phyloP scores from a whole-genome alignment of 2,329 filamentous ascomycete genomes.

The Talaromyces sp. region DNA sequence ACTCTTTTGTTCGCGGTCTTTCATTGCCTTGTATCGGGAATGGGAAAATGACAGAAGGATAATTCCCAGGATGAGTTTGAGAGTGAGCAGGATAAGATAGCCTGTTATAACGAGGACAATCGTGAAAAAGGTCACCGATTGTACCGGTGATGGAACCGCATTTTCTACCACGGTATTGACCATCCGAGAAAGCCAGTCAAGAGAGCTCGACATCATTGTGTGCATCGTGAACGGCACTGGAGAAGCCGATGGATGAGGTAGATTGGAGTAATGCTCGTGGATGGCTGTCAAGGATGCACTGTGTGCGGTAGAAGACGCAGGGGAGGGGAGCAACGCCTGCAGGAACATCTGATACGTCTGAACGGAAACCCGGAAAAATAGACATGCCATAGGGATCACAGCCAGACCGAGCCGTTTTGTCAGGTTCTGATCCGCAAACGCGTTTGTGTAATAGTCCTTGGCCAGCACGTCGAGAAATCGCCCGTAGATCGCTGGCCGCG shows the following conservation, averaged over 20 bases:
- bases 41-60: constrained; percentile 71
- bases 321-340: constrained; percentile 74
- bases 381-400: constrained; percentile 82
- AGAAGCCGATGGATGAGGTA: constrained; percentile 60
- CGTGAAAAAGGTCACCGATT: constrained; percentile 50
- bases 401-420: constrained; percentile 85
- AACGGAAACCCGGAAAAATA: constrained; percentile 89
- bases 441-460: constrained; percentile 97
- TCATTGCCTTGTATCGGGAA: constrained; percentile 75
- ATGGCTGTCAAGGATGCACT: constrained; percentile 38
- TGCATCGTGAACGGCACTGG: constrained; percentile 55
- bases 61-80: constrained; percentile 87
- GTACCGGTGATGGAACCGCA: constrained; percentile 35
- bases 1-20: constrained; percentile 53
- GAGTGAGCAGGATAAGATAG: constrained; percentile 76
- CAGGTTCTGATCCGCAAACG: constrained; percentile 83
- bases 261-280: constrained; percentile 49
- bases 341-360: constrained; percentile 99
- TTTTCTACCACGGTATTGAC: constrained; percentile 37
- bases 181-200: constrained; percentile 30
- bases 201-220: constrained; percentile 53
- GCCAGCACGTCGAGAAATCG: constrained; percentile 88
- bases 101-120: constrained; percentile 75
- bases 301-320: constrained; percentile 43
- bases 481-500: constrained; percentile 81